These are phyloP conservation scores for Dictyostelium brefeldianum DNA, from an alignment of 78 protist genomes.

Conservation along the genomic window DNA sequence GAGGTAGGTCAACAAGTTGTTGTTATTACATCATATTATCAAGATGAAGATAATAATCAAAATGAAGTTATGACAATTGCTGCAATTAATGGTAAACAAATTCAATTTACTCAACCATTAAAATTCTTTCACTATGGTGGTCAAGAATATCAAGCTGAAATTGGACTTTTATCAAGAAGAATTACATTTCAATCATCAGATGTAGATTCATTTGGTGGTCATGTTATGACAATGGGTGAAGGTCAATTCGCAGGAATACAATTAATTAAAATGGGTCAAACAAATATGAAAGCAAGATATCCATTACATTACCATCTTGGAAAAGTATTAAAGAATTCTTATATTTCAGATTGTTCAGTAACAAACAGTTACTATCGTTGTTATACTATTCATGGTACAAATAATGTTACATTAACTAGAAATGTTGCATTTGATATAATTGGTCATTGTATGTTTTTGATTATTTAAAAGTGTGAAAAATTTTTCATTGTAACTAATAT, in stretches of 20 bases:
- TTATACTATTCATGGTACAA: conserved; percentile 85
- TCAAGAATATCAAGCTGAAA: conserved; percentile 90
- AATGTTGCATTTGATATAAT: conserved; percentile 37
- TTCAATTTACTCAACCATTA: conserved; percentile 62
- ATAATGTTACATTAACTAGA: conserved; percentile 33
- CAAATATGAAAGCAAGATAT: conserved; percentile 80
- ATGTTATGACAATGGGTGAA: conserved; percentile 46
- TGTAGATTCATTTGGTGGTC: conserved; percentile 50
- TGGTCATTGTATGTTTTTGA: background rate
- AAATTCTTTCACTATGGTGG: conserved; percentile 74
- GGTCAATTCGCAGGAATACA: conserved; percentile 80
- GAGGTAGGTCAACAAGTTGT: conserved; percentile 82
- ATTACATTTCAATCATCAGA: conserved; percentile 43
- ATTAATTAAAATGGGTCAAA: conserved; percentile 83
- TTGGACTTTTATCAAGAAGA: conserved; percentile 79
- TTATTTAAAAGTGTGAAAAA: background rate
- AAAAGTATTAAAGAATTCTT: conserved; percentile 51
- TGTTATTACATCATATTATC: conserved; percentile 59
- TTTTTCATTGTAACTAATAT: background rate
- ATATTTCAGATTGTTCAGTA: conserved; percentile 68
- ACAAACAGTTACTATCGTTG: conserved; percentile 56
- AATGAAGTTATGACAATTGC: conserved; percentile 85
- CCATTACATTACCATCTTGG: conserved; percentile 86
- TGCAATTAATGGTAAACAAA: conserved; percentile 38
- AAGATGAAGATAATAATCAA: conserved; percentile 42